Conservation (phyloP, 2,329 filamentous ascomycete species). For the Colletotrichum trifolii region DNA sequence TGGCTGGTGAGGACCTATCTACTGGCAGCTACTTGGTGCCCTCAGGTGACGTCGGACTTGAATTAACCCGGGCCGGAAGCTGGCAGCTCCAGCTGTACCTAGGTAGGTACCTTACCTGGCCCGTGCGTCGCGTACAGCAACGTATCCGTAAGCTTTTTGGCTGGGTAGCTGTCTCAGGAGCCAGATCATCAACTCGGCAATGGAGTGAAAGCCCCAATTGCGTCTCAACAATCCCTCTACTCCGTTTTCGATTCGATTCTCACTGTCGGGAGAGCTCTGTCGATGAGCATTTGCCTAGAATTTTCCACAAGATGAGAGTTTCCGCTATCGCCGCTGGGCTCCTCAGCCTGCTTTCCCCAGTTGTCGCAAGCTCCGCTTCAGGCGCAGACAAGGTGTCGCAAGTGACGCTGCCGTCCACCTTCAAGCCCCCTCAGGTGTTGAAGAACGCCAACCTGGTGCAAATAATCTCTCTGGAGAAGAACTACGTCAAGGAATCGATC, state of each 20-base stretch:
- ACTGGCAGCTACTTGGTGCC: no score
- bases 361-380: conserved; percentile 53
- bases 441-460: conserved; percentile 93
- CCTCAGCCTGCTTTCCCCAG: conserved; percentile 65
- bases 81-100: neutral
- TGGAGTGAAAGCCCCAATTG: conserved; percentile 39
- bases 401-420: conserved; percentile 70
- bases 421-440: conserved; percentile 90
- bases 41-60: conserved; percentile 10
- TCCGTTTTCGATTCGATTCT: conserved; percentile 34
- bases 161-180: conserved; percentile 42
- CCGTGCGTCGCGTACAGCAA: conserved; percentile 44
- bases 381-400: conserved; percentile 58
- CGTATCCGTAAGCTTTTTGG: conserved; percentile 48
- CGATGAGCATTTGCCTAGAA: conserved; percentile 42
- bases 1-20: no score
- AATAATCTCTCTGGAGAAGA: conserved; percentile 92
- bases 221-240: conserved; percentile 27
- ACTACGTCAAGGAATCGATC: conserved; percentile 87
- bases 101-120: conserved; percentile 1
- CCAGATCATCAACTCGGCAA: conserved; percentile 38
- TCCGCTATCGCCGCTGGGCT: conserved; percentile 66
- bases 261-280: conserved; percentile 39
- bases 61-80: conserved; percentile 20
- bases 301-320: conserved; percentile 56